These are phyloP conservation scores for Pilatotrama ljubarskyi DNA, from an alignment of 768 basidiomycete species.

Conservation along the genomic window DNA sequence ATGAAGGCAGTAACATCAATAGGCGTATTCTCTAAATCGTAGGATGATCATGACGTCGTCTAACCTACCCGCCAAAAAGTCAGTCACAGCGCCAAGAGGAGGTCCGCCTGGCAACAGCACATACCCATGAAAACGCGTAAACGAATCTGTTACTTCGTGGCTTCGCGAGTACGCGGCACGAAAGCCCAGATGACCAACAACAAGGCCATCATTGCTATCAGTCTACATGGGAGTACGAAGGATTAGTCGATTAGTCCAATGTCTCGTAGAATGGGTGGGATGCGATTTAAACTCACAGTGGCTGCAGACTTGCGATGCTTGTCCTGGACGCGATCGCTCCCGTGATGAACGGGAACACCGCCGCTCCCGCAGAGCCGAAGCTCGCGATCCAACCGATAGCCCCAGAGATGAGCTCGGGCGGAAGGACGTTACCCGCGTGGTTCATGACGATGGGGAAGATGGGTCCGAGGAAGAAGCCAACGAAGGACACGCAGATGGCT, in stretches of 20 bases:
- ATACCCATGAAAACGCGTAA: not conserved
- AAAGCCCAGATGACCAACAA: slow-evolving; percentile 23
- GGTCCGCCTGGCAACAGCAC: not conserved
- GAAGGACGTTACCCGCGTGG: slow-evolving; percentile 42
- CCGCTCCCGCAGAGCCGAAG: slow-evolving; percentile 51
- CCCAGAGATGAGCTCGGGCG: slow-evolving; percentile 42
- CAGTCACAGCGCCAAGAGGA: too few relatives aligned
- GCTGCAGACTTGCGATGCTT: slow-evolving; percentile 48
- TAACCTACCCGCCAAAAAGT: too few relatives aligned
- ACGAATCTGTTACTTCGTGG: not conserved
- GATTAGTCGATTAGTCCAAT: not conserved
- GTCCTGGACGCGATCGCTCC: slow-evolving; percentile 43
- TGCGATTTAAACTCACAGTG: slow-evolving; percentile 40
- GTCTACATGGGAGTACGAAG: too few relatives aligned
- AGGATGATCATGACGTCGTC: too few relatives aligned
- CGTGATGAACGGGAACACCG: slow-evolving; percentile 52
- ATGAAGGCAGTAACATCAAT: too few relatives aligned
- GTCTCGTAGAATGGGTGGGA: not conserved
- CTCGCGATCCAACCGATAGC: slow-evolving; percentile 54
- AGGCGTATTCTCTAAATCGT: too few relatives aligned
- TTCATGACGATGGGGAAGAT: slow-evolving; percentile 48
- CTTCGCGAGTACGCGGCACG: slow-evolving; percentile 15
- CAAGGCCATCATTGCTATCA: slow-evolving; percentile 24
- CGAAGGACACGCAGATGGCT: slow-evolving; percentile 53
- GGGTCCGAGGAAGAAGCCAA: slow-evolving; percentile 54